Evolutionary conservation across 495 filamentous ascomycete species (phyloP), one percentile per base, ranked within the genome.

Genomic region (Penicillium soppii): DNA sequence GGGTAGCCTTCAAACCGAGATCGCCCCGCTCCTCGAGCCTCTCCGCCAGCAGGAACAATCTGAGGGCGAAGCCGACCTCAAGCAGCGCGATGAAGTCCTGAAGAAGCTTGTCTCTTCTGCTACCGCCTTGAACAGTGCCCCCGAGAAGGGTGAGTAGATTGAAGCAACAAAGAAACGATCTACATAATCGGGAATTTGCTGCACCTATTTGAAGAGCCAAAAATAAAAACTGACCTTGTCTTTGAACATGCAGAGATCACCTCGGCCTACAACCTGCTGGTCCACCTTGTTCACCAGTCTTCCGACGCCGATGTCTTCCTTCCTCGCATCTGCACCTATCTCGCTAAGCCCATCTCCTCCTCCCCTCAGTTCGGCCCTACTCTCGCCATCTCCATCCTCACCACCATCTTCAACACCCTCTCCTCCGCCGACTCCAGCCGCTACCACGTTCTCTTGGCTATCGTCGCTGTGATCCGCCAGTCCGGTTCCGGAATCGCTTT

Each of bases 401-500:
- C 89, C 63, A 96, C 91, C 50, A 81, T 99, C 70, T 99, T 97
- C 87, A 99, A 99, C 76, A 89, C 95, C 43, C 83, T 97, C 46
- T 77, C 83, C 37, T 64, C 82, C 36, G 73, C 80, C 52, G 88
- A 90, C 66, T 86, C 88, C 8, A 79, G 86, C 60, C 86, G 92
- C 25, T 97, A 87, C 78, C 85, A 95, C 59, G 89, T 97, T 54
- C 85, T 97, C 62, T 75, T 91, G 70, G 82, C 89, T 57, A 88
- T 96, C 55, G 65, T 96, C 22, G 81, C 82, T 53, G 85, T 95
- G 50, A 82, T 97, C 68, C 84, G 88, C 58, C 71, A 80, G 44
- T 74, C 85, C 58, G 80, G 81, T 50, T 80, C 84, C 56, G 73
- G 82, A 57, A 77, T 81, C 54, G 79, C 85, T 58, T 97, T 88